Evolutionary conservation across 2,329 filamentous ascomycete genomes (phyloP).

Genomic region (Colletotrichum noveboracense): DNA sequence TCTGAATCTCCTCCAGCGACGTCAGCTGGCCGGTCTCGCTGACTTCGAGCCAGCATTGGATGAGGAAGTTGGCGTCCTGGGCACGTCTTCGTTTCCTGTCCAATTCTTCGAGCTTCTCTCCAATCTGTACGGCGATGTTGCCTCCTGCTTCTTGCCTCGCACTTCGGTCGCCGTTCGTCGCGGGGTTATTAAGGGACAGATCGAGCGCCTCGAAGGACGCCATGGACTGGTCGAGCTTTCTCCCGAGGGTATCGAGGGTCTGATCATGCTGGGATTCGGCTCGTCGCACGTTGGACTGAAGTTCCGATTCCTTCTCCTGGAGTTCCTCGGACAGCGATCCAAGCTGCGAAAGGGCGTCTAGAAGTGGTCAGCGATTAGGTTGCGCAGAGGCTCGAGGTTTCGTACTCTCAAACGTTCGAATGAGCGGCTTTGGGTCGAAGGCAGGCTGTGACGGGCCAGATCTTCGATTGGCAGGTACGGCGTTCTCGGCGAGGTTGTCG

Average conservation of each 20-base stretch:
- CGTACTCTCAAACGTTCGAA: conserved; percentile 87
- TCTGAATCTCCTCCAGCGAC: conserved; percentile 85
- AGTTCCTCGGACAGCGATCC: conserved; percentile 80
- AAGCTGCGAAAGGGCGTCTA: conserved; percentile 71
- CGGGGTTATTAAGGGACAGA: conserved; percentile 72
- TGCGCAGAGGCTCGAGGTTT: neutral
- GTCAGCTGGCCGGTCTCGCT: conserved; percentile 87
- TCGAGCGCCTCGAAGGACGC: conserved; percentile 91
- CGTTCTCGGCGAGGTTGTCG: conserved; percentile 86
- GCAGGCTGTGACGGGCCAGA: conserved; percentile 69
- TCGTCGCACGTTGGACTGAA: conserved; percentile 85
- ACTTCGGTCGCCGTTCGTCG: conserved; percentile 39
- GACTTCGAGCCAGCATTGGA: conserved; percentile 97
- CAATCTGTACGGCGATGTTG: conserved; percentile 92
- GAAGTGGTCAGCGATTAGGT: conserved; percentile 27
- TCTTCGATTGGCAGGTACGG: conserved; percentile 78
- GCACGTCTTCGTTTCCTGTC: conserved; percentile 90
- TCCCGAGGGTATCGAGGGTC: conserved; percentile 85
- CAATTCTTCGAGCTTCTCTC: conserved; percentile 90
- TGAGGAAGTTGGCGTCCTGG: conserved; percentile 91
- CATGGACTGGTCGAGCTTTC: conserved; percentile 91
- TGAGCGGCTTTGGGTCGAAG: conserved; percentile 96
- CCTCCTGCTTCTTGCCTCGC: conserved; percentile 68
- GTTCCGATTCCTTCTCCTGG: conserved; percentile 87
- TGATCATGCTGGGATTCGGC: conserved; percentile 92